phyloP scores from a whole-genome alignment of 2,329 filamentous ascomycete genomes.

The Ramichloridium luteum region DNA sequence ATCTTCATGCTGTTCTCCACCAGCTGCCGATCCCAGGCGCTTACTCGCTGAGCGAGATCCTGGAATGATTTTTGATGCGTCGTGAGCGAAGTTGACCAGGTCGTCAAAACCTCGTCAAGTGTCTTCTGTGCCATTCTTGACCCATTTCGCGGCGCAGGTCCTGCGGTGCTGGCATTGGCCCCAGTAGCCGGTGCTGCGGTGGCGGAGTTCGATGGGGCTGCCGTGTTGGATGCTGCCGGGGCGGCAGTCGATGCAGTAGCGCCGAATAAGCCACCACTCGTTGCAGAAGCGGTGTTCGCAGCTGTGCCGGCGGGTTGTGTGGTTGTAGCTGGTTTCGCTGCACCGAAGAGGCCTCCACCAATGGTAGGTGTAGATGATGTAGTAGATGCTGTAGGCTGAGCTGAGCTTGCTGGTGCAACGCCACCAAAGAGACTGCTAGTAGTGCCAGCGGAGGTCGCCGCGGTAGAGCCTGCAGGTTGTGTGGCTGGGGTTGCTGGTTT shows the following conservation, averaged over 20 bases:
- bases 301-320: constrained; percentile 2
- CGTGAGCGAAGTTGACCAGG: constrained; percentile 88
- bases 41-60: constrained; percentile 73
- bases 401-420: background rate
- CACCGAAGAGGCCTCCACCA: background rate
- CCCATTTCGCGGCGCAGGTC: constrained; percentile 65
- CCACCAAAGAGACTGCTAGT: constrained; percentile 5
- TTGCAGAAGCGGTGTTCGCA: constrained; percentile 3
- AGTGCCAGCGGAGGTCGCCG: constrained; percentile 1
- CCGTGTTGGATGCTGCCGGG: constrained; percentile 1
- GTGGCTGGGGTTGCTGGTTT: background rate
- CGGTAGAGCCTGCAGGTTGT: background rate
- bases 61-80: constrained; percentile 98
- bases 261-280: constrained; percentile 7
- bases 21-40: constrained; percentile 80
- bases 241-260: constrained; percentile 2
- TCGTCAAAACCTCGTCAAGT: constrained; percentile 96
- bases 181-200: constrained; percentile 1
- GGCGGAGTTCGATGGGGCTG: constrained; percentile 1
- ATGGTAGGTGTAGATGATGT: background rate
- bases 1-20: constrained; percentile 95
- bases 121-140: constrained; percentile 95
- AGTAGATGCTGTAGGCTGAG: background rate
- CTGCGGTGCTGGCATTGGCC: constrained; percentile 43
- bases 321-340: constrained; percentile 1